phyloP scores from a whole-genome alignment of 2,329 filamentous ascomycete genomes.

The Pezicula radicicola region DNA sequence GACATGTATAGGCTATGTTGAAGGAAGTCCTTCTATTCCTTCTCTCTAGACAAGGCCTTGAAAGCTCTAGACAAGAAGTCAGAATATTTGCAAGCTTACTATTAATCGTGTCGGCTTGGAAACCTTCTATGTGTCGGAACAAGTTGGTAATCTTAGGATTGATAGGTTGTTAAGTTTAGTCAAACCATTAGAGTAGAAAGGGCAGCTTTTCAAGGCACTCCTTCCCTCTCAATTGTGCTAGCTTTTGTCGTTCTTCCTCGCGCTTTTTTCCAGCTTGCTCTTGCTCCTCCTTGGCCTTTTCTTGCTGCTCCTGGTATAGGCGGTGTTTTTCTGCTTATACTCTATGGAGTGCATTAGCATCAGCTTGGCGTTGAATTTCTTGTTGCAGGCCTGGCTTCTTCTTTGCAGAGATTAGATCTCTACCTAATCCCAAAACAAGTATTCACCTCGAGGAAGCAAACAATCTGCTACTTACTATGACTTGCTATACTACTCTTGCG shows the following conservation, averaged over 20 bases:
- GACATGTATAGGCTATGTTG: slow-evolving; percentile 75
- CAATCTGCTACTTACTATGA: no score
- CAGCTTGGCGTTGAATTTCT: slow-evolving; percentile 22
- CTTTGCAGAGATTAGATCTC: no score
- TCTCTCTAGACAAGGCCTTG: slow-evolving; percentile 82
- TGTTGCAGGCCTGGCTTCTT: slow-evolving; percentile 25
- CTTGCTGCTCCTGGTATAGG: slow-evolving; percentile 30
- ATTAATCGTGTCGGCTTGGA: slow-evolving; percentile 62
- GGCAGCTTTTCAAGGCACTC: slow-evolving; percentile 46
- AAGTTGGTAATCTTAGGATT: slow-evolving; percentile 46
- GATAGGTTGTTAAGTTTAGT: slow-evolving; percentile 49
- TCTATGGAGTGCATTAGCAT: slow-evolving; percentile 19
- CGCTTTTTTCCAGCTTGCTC: slow-evolving; percentile 23
- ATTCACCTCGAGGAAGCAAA: no score
- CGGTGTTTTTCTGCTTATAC: slow-evolving; percentile 31
- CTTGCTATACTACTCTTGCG: no score
- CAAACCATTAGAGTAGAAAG: slow-evolving; percentile 59
- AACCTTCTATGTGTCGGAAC: slow-evolving; percentile 56
- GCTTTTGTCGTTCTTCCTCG: slow-evolving; percentile 46
- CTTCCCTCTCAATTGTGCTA: slow-evolving; percentile 22
- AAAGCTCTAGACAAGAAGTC: slow-evolving; percentile 85
- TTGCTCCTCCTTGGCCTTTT: slow-evolving; percentile 34
- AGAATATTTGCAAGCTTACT: slow-evolving; percentile 69
- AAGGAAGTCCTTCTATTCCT: slow-evolving; percentile 86
- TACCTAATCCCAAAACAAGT: no score